A percentile compares a stretch with the other conserved stretches of the same genome.
phyloP scores from a whole-genome alignment of 78 protist genomes.

The Creolimax fragrantissima region DNA sequence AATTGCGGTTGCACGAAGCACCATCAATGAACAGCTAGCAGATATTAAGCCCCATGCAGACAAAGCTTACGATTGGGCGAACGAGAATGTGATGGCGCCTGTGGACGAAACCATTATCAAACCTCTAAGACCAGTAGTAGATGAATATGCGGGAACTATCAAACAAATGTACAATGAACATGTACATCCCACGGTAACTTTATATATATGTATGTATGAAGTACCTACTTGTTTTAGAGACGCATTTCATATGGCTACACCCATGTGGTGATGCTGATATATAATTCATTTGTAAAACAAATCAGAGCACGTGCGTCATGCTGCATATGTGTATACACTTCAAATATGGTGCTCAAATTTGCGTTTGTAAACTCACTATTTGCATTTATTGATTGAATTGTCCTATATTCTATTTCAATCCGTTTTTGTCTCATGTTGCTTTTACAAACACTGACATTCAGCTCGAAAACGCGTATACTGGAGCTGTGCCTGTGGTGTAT shows the following conservation, averaged over 20 bases:
- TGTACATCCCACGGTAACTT: not conserved
- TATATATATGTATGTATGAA: not conserved
- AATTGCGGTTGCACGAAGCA: not conserved
- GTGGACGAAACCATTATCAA: not conserved
- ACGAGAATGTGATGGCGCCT: not conserved
- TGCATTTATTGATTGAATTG: no score
- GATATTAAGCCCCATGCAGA: not conserved
- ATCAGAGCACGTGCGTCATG: no score
- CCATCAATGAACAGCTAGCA: not conserved
- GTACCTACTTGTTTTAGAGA: no score
- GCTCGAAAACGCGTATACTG: not conserved
- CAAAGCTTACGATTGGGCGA: not conserved
- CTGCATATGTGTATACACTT: no score
- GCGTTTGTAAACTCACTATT: no score
- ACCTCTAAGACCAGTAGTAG: not conserved
- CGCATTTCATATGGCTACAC: no score
- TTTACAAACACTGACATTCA: not conserved
- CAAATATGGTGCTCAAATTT: no score
- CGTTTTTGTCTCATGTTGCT: no score
- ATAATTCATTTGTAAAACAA: no score
- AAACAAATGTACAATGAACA: not conserved
- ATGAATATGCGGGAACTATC: not conserved
- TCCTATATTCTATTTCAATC: no score
- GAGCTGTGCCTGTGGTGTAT: no score
- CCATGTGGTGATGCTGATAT: no score